A percentile compares a stretch with the other conserved stretches of the same genome.
Evolutionary conservation across 192 early-diverging fungal genomes (phyloP).

Genomic region (Jimgerdemannia flammicorona): DNA sequence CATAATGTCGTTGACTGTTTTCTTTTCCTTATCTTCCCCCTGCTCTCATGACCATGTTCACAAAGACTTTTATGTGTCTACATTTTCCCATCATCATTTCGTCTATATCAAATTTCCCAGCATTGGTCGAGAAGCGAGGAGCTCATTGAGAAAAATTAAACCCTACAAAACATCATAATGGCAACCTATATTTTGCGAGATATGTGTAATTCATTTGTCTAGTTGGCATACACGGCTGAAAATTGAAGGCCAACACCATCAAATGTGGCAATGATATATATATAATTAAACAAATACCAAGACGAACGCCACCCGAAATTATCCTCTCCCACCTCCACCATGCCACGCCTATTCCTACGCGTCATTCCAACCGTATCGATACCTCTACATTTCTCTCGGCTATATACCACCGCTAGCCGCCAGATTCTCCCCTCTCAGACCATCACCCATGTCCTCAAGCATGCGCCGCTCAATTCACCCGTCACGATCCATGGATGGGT

Average conservation of each 20-base stretch:
- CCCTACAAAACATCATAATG: too few relatives aligned
- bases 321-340: not conserved
- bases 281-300: too few relatives aligned
- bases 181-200: too few relatives aligned
- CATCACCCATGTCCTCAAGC: not conserved
- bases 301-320: too few relatives aligned
- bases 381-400: not conserved
- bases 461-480: not conserved
- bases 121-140: too few relatives aligned
- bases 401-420: not conserved
- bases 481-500: slow-evolving; percentile 69
- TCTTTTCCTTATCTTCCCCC: not conserved
- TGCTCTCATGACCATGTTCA: not conserved
- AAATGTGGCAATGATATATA: too few relatives aligned
- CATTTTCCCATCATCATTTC: not conserved
- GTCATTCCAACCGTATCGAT: not conserved
- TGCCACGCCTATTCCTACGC: not conserved
- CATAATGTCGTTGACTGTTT: not conserved
- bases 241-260: too few relatives aligned
- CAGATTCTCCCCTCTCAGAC: not conserved
- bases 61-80: not conserved
- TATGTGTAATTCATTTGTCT: too few relatives aligned
- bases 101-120: too few relatives aligned
- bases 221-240: too few relatives aligned
- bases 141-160: too few relatives aligned